Base-by-base conservation (phyloP, 2,329 filamentous ascomycete species). In the Fusarium fracticaudum region DNA sequence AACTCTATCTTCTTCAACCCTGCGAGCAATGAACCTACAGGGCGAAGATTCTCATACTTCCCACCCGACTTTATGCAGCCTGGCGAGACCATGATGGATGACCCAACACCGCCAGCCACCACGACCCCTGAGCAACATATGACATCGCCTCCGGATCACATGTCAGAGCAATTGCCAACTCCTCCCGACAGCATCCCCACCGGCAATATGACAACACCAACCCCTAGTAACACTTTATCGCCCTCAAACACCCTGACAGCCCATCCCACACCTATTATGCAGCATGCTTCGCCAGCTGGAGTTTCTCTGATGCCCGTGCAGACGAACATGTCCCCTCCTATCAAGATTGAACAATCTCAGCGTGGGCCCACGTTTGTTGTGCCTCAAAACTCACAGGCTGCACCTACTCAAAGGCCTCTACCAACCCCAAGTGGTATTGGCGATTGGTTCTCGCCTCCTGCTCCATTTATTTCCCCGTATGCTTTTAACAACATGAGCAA, bases 1-100 rank as follows among this genome's bases (percentile, higher is more conserved):
- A 91, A 91, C 77, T 92, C 91, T 3, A 92, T 92, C 68, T 92
- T 92, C 80, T 84, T 87, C 72, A 89, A 88, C 65, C 90, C 90
- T 11, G 85, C 87, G 3, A 86, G 85, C 24, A 86, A 84, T 10
- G 88, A 90, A 68, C 83, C 83, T 14, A 85, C 83, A 45, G 89
- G 90, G 13, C 86, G 90, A 29, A 85, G 90, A 13, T 90, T 91
- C 71, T 91, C 90, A 22, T 90, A 91, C 74, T 91, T 91, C 72
- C 89, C 91, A 15, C 90, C 90, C 4, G 90, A 91, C 26, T 82
- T 84, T 17, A 78, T 77, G 37, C 80, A 84, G 24, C 72, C 79
- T 18, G 78, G 79, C 20, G 82, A 84, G 37, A 71, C 76, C 10
- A 69, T 75, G 31, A 72, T 79, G 8, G 83, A 85, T 22, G 83